Conservation (phyloP, 768 basidiomycete species). For the Pulveroboletus sp. region DNA sequence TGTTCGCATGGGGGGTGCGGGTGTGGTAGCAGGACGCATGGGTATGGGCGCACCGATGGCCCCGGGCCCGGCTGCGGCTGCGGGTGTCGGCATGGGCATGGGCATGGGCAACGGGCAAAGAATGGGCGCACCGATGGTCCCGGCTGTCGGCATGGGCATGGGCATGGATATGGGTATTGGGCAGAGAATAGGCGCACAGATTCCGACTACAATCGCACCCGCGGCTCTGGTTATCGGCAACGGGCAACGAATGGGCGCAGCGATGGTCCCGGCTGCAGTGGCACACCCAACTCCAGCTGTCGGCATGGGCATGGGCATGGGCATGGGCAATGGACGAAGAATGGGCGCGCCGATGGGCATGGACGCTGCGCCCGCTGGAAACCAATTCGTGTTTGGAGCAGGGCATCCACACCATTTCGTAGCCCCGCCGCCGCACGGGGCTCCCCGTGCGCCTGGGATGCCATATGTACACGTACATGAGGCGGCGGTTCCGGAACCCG, state of each 20-base stretch:
- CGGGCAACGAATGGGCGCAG: too few species aligned
- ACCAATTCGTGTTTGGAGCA: constrained; percentile 16
- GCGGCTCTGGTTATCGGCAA: too few species aligned
- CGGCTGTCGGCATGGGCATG: not conserved
- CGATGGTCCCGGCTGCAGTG: too few species aligned
- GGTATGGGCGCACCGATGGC: not conserved
- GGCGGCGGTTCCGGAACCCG: not conserved
- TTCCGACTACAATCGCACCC: too few species aligned
- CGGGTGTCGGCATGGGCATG: not conserved
- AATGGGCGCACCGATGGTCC: constrained; percentile 4
- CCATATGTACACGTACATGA: not conserved
- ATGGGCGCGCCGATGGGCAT: constrained; percentile 1
- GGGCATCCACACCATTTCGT: constrained; percentile 14
- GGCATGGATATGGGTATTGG: constrained; percentile 1
- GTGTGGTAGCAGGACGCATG: not conserved
- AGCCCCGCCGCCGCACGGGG: not conserved
- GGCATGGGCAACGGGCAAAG: too few species aligned
- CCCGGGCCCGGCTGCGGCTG: too few species aligned
- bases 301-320: not conserved
- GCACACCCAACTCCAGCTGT: too few species aligned
- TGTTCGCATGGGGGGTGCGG: not conserved
- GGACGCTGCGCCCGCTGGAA: not conserved
- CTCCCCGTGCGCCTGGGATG: not conserved
- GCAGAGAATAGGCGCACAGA: constrained; percentile 3
- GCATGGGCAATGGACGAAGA: too few species aligned